phyloP scores from a whole-genome alignment of 2,329 filamentous ascomycete species.

The Aspergillus piperis region DNA sequence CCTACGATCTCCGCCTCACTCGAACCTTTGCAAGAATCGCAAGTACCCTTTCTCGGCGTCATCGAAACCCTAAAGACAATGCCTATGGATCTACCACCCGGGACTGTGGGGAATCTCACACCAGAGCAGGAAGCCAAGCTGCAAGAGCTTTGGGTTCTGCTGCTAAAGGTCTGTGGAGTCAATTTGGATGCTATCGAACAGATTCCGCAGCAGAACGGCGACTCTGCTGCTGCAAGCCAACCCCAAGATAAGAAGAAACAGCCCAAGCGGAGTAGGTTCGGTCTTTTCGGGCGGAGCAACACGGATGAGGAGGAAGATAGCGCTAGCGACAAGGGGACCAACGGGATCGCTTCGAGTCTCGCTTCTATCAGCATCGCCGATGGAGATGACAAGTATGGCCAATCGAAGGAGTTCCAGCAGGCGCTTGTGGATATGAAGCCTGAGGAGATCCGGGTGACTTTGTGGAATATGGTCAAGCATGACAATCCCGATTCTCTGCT shows the following conservation, averaged over 20 bases:
- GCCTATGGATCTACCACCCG: constrained; percentile 45
- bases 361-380: constrained; percentile 47
- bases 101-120: constrained; percentile 85
- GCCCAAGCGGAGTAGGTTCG: constrained; percentile 69
- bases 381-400: constrained; percentile 87
- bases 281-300: constrained; percentile 68
- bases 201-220: constrained; percentile 25
- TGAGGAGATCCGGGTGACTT: constrained; percentile 74
- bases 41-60: constrained; percentile 33
- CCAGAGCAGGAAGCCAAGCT: constrained; percentile 84
- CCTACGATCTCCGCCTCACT: constrained; percentile 14
- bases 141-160: constrained; percentile 77
- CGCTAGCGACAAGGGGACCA: constrained; percentile 36
- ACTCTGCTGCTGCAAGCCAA: constrained; percentile 25
- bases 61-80: constrained; percentile 42
- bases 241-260: constrained; percentile 56
- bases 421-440: constrained; percentile 75
- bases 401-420: constrained; percentile 81
- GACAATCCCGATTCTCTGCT: constrained; percentile 87
- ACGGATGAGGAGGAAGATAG: constrained; percentile 45
- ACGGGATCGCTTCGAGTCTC: constrained; percentile 41
- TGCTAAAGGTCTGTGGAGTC: constrained; percentile 75
- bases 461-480: constrained; percentile 94
- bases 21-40: constrained; percentile 17
- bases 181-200: constrained; percentile 30